A percentile compares a stretch with the other conserved stretches of the same genome.
Evolutionary conservation across 371 early-diverging fungal species (phyloP).

Genomic region (Mortierella sp.): DNA sequence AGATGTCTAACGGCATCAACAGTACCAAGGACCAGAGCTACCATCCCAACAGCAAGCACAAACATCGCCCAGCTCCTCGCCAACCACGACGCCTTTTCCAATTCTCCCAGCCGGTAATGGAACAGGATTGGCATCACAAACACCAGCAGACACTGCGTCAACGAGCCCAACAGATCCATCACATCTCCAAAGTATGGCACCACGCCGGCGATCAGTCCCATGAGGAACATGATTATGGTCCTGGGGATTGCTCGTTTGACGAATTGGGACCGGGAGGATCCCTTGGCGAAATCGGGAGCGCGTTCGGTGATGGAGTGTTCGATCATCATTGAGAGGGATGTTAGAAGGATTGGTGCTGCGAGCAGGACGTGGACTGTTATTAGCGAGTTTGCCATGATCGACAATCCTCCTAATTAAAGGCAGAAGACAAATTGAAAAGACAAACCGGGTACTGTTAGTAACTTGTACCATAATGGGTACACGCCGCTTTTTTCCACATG

Average conservation of each 20-base stretch:
- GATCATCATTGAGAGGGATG: slow-evolving; percentile 61
- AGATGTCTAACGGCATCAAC: slow-evolving; percentile 67
- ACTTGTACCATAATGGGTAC: too few relatives aligned
- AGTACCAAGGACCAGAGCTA: slow-evolving; percentile 77
- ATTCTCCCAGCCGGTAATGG: slow-evolving; percentile 73
- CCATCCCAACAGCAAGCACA: slow-evolving; percentile 67
- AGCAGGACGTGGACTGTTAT: slow-evolving; percentile 68
- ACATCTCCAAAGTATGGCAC: slow-evolving; percentile 82
- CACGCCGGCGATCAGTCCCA: slow-evolving; percentile 66
- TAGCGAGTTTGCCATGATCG: slow-evolving; percentile 32
- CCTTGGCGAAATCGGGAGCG: slow-evolving; percentile 12
- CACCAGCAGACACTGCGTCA: slow-evolving; percentile 74
- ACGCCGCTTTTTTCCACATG: too few relatives aligned
- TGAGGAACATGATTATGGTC: slow-evolving; percentile 58
- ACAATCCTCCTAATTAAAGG: slow-evolving; percentile 36
- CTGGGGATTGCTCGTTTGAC: slow-evolving; percentile 63
- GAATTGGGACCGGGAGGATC: slow-evolving; percentile 46
- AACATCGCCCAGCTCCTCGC: slow-evolving; percentile 63
- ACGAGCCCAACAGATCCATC: slow-evolving; percentile 80
- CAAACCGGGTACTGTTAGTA: too few relatives aligned
- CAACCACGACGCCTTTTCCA: slow-evolving; percentile 54
- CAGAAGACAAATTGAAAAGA: too few relatives aligned
- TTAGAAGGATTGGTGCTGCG: slow-evolving; percentile 67
- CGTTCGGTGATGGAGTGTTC: slow-evolving; percentile 29
- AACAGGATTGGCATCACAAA: slow-evolving; percentile 80